phyloP scores from a whole-genome alignment of 2,329 filamentous ascomycete genomes.

The Xylaria polymorpha region DNA sequence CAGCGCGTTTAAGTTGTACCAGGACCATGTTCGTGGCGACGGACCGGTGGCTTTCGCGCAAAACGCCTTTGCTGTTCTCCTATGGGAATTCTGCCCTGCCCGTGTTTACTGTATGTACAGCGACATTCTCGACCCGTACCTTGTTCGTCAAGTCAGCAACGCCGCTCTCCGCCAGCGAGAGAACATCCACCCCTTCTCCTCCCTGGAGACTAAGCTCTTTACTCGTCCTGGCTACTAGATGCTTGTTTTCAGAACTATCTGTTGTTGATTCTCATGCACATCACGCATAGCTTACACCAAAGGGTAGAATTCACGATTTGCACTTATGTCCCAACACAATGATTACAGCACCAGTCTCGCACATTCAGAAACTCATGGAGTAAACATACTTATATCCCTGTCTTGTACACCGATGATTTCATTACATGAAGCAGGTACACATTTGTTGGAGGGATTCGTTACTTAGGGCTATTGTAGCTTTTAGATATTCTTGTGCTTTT shows the following conservation, averaged over 20 bases:
- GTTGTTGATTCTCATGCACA: neutral
- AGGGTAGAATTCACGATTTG: neutral
- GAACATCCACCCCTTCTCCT: neutral
- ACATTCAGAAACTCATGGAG: neutral
- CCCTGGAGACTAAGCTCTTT: neutral
- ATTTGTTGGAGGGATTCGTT: neutral
- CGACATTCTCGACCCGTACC: neutral
- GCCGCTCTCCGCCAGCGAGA: neutral
- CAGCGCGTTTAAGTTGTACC: neutral
- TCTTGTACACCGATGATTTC: neutral
- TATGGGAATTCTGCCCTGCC: neutral
- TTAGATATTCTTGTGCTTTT: neutral
- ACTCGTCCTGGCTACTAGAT: neutral
- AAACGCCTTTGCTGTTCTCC: neutral
- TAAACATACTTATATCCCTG: neutral
- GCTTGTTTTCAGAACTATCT: neutral
- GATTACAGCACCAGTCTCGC: neutral
- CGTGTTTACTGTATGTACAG: neutral
- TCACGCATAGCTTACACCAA: neutral
- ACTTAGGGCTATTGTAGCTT: neutral
- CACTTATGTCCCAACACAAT: neutral
- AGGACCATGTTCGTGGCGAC: neutral
- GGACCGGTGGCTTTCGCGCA: neutral
- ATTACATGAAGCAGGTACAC: neutral
- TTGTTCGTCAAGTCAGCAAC: neutral